Conservation (phyloP, 768 basidiomycete genomes). For the Hemileccinum impolitum region DNA sequence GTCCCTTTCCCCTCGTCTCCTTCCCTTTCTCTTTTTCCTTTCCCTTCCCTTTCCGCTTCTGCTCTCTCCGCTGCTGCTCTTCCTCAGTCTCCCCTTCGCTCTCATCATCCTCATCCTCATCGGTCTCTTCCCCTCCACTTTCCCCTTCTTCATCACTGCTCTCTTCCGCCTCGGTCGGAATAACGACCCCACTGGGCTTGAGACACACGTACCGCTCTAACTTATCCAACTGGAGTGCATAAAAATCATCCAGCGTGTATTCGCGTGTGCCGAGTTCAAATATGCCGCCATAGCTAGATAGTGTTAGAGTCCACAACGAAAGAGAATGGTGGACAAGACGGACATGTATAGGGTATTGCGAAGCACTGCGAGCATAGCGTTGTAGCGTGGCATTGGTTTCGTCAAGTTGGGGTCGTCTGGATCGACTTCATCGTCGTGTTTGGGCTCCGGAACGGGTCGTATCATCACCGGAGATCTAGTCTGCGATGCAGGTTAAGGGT, state of each 20-base stretch:
- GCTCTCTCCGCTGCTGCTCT: conserved; percentile 4
- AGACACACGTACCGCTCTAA: conserved; percentile 75
- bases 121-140: conserved; percentile 55
- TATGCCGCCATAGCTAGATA: conserved; percentile 78
- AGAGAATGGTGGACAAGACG: conserved; percentile 21
- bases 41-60: not conserved
- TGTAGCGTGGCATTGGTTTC: conserved; percentile 72
- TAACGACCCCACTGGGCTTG: conserved; percentile 59
- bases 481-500: not conserved
- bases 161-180: conserved; percentile 59
- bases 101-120: conserved; percentile 48
- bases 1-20: conserved; percentile 12
- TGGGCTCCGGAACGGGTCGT: not conserved
- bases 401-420: conserved; percentile 64
- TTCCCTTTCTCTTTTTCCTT: conserved; percentile 1
- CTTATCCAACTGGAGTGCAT: conserved; percentile 78
- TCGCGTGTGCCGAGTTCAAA: conserved; percentile 79
- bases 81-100: conserved; percentile 14
- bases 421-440: conserved; percentile 39
- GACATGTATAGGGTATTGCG: conserved; percentile 85
- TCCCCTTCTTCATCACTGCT: conserved; percentile 62
- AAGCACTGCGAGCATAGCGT: conserved; percentile 83
- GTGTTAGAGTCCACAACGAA: not conserved
- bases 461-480: not conserved
- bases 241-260: conserved; percentile 88